Evolutionary conservation across 2,329 filamentous ascomycete species (phyloP).

Genomic region (Scleromitrula shiraiana): DNA sequence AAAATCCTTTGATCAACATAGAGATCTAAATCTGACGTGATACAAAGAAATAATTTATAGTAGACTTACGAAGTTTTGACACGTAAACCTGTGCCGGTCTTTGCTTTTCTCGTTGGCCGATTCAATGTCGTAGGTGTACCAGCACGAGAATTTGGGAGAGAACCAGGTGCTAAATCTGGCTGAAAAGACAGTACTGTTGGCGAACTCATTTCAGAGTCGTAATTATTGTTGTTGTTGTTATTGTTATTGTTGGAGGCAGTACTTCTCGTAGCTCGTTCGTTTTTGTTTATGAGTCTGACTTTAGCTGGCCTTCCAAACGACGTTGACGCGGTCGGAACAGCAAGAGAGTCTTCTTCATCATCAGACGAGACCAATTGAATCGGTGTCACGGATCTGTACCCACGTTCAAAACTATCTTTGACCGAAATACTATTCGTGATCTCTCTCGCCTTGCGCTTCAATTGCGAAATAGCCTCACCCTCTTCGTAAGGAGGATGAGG

Average conservation of each 20-base stretch:
- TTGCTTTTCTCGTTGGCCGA: conserved; percentile 50
- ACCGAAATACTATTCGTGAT: conserved; percentile 17
- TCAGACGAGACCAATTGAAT: conserved; percentile 15
- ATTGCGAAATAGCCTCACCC: conserved; percentile 14
- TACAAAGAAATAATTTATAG: conserved; percentile 14
- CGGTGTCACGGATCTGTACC: conserved; percentile 4
- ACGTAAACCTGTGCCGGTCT: conserved; percentile 47
- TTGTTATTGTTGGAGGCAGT: conserved; percentile 10
- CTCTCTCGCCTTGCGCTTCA: conserved; percentile 26
- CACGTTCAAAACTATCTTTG: conserved; percentile 26
- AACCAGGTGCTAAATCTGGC: conserved; percentile 35
- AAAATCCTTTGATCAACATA: conserved; percentile 6
- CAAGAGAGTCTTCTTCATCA: conserved; percentile 21
- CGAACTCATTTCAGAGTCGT: conserved; percentile 47
- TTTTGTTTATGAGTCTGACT: conserved; percentile 22
- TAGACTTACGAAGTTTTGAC: conserved; percentile 61
- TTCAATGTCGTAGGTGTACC: conserved; percentile 47
- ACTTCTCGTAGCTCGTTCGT: conserved; percentile 12
- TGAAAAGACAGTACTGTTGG: conserved; percentile 44
- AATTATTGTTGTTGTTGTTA: conserved; percentile 27
- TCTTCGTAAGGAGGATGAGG: conserved; percentile 14
- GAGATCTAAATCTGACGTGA: conserved; percentile 5
- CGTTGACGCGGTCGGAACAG: conserved; percentile 8
- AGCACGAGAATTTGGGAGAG: conserved; percentile 48
- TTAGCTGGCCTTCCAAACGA: conserved; percentile 9